Base-by-base conservation (phyloP, 1,284 basidiomycete species). In the Phylloporus gajari region DNA sequence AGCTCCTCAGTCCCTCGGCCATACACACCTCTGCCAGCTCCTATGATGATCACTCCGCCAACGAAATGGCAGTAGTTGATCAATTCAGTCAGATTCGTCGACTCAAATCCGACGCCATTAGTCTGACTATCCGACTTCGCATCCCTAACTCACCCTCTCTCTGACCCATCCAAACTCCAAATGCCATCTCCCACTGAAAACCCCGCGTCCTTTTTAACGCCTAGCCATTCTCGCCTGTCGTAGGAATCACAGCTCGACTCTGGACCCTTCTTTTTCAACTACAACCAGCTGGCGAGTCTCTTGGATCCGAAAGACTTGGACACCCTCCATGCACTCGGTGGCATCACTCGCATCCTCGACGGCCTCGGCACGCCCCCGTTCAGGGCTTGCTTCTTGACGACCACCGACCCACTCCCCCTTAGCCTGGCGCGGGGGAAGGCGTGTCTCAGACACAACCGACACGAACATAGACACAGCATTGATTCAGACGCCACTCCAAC, bases 261-360 rank as follows among this genome's bases (percentile, higher is more conserved):
- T 0, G 83, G 89, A 0, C 94, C 95, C 0, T 96, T 95, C 80
- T 77, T 79, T 17, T 91, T 93, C 79, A 91, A 89, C 70, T 95
- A 97, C 0, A 91, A 89, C 73, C 86, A 88, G 69, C 91, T 99
- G 9, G 96, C 96, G 30, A 90, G 91, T 73, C 89, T 99, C 65
- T 91, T 99, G 65, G 97, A 99, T 82, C 96, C 97, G 27, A 97
- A 97, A 85, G 91, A 85, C 73, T 78, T 97, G 13, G 88, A 92
- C 3, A 83, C 88, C 48, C 88, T 99, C 27, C 86, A 88, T 53
- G 84, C 85, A 23, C 87, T 98, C 67, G 97, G 97, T 38, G 97
- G 98, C 58, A 84, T 90, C 5, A 77, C 87, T 2, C 91, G 89
- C 15, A 80, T 99, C 25, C 81, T 97, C 30, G 83, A 85, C 12